Percentiles rank a stretch among this genome's conserved stretches.
phyloP scores from a whole-genome alignment of 805 yeast species.

The Candida hispaniensis region DNA sequence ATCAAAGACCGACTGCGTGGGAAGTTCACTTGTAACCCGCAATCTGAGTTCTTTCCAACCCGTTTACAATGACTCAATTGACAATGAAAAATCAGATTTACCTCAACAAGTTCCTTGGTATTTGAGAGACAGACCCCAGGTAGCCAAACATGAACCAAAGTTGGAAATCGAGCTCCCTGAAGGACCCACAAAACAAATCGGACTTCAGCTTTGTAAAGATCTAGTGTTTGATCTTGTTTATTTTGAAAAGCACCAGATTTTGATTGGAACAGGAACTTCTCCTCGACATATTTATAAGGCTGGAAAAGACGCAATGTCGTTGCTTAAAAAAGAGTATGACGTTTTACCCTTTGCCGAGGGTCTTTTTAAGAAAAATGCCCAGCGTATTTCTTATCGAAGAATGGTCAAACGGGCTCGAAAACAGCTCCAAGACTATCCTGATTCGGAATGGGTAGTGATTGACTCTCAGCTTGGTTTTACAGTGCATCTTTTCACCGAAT shows the following conservation, averaged over 20 bases:
- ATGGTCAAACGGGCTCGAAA: slow-evolving; percentile 42
- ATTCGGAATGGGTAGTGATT: slow-evolving; percentile 69
- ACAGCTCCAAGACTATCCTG: slow-evolving; percentile 32
- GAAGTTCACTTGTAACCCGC: too few relatives aligned
- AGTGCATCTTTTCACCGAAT: slow-evolving; percentile 63
- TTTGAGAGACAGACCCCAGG: slow-evolving; percentile 18
- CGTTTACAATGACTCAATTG: too few relatives aligned
- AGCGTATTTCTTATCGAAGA: slow-evolving; percentile 42
- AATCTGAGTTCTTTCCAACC: too few relatives aligned
- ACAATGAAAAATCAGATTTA: too few relatives aligned
- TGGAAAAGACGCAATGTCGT: slow-evolving; percentile 44
- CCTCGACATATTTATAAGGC: slow-evolving; percentile 67
- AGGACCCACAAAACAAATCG: slow-evolving; percentile 54
- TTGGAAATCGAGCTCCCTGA: slow-evolving; percentile 42
- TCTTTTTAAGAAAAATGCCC: slow-evolving; percentile 45
- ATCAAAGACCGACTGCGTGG: too few relatives aligned
- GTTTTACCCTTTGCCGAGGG: slow-evolving; percentile 58
- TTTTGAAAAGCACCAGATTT: slow-evolving; percentile 37
- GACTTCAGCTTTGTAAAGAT: slow-evolving; percentile 52
- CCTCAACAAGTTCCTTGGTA: slow-evolving; percentile 18
- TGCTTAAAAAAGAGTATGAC: slow-evolving; percentile 43
- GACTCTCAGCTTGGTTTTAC: slow-evolving; percentile 53
- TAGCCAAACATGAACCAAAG: slow-evolving; percentile 32
- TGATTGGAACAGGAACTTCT: slow-evolving; percentile 68
- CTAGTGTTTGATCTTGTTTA: slow-evolving; percentile 31